phyloP scores from a whole-genome alignment of 129 eudicot genomes.

The Dittrichia graveolens region DNA sequence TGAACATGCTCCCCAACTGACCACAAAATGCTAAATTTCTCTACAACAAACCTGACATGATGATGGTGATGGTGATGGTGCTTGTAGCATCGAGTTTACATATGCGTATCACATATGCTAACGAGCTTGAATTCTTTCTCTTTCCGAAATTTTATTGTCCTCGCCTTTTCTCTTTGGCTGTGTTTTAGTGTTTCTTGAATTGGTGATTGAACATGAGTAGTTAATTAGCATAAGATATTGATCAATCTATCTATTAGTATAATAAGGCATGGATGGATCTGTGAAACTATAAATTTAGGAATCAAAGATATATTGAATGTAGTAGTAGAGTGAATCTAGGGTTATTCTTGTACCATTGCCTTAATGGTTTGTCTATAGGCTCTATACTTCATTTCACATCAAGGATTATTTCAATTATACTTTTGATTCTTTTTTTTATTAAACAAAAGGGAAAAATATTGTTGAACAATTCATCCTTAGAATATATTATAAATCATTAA shows the following conservation, averaged over 20 bases:
- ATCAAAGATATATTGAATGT: conserved; percentile 20
- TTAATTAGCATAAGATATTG: conserved; percentile 18
- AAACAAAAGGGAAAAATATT: too few relatives aligned
- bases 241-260: conserved; percentile 16
- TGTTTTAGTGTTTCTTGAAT: conserved; percentile 13
- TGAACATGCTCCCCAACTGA: conserved; percentile 60
- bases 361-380: neutral
- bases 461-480: too few relatives aligned
- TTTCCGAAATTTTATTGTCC: conserved; percentile 6
- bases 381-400: too few relatives aligned
- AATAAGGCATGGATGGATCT: conserved; percentile 10
- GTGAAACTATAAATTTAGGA: conserved; percentile 13
- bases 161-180: neutral
- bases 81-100: conserved; percentile 19
- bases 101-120: conserved; percentile 9
- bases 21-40: conserved; percentile 20
- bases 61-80: conserved; percentile 15
- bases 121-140: conserved; percentile 20
- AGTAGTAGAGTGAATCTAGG: conserved; percentile 17
- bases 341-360: conserved; percentile 8
- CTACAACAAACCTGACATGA: conserved; percentile 22
- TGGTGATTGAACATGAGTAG: conserved; percentile 7
- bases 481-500: too few relatives aligned
- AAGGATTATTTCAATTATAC: too few relatives aligned
- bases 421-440: too few relatives aligned